A percentile compares a stretch with the other conserved stretches of the same genome.
Conservation (phyloP, 257 asterid species). For the Jacaranda mimosifolia region DNA sequence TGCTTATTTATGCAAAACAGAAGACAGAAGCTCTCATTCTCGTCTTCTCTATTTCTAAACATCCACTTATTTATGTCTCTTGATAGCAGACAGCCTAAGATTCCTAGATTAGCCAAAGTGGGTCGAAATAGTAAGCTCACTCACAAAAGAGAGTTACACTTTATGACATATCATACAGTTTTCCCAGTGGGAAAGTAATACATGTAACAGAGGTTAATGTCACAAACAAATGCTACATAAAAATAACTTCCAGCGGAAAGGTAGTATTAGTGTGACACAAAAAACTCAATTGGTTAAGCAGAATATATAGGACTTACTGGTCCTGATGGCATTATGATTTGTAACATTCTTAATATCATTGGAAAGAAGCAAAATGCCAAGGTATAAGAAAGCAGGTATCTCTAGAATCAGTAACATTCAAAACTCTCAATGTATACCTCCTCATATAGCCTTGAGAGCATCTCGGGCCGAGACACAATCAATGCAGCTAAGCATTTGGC, state of each 20-base stretch:
- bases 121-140: conserved; percentile 6
- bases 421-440: conserved; percentile 59
- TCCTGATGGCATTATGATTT: conserved; percentile 23
- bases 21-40: background rate
- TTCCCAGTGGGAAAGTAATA: conserved; percentile 3
- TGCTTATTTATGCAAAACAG: background rate
- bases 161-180: background rate
- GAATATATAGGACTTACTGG: conserved; percentile 11
- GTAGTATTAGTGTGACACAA: background rate
- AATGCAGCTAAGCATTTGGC: conserved; percentile 95
- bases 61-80: conserved; percentile 18
- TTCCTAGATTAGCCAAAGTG: conserved; percentile 7
- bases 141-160: background rate
- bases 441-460: conserved; percentile 88
- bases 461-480: conserved; percentile 97
- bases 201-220: conserved; percentile 4
- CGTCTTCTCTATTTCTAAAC: conserved; percentile 5
- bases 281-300: conserved; percentile 10
- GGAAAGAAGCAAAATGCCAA: conserved; percentile 20
- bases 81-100: conserved; percentile 6
- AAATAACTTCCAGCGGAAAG: conserved; percentile 7
- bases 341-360: background rate
- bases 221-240: background rate
- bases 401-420: conserved; percentile 7
- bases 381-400: conserved; percentile 11